Base-by-base conservation (phyloP, 495 filamentous ascomycete genomes). In the Tuber magnatum region DNA sequence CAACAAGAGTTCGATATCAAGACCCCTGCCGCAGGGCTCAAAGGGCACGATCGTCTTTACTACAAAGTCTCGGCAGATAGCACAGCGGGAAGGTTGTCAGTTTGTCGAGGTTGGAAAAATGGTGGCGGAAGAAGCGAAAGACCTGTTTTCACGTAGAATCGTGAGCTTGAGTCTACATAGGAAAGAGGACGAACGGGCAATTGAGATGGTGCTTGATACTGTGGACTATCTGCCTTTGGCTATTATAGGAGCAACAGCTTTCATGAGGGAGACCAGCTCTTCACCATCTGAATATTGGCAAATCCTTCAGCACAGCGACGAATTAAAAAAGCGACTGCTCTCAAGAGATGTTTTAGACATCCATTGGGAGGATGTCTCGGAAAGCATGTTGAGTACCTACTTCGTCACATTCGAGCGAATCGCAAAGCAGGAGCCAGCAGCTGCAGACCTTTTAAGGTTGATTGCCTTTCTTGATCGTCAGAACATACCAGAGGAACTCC, bases 401-500 rank as follows among this genome's bases (percentile, higher is more conserved):
- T 73, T 83, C 73, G 78, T 87, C 18, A 86, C 85, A 0, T 87
- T 87, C 74, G 80, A 85, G 7, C 83, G 85, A 7, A 84, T 88
- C 65, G 41, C 76, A 39, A 35, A 44, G 10, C 72, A 81, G 44
- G 77, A 75, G 69, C 78, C 78, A 12, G 73, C 72, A 10, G 82
- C 83, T 38, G 80, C 80, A 24, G 73, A 81, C 38, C 73, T 85
- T 39, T 76, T 84, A 24, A 83, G 70, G 51, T 71, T 84, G 35
- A 83, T 83, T 73, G 78, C 71, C 44, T 82, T 82, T 73, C 77
- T 83, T 18, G 80, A 84, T 71, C 76, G 74, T 40, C 79, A 84
- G 69, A 72, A 75, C 12, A 84, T 84, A 48, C 82, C 84, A 35
- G 75, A 79, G 40, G 72, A 74, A 24, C 40, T 79, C 20, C 18